Percentiles rank a stretch among this genome's conserved stretches.
phyloP scores from a whole-genome alignment of 441 rosid species.

The Monsonia emarginata region DNA sequence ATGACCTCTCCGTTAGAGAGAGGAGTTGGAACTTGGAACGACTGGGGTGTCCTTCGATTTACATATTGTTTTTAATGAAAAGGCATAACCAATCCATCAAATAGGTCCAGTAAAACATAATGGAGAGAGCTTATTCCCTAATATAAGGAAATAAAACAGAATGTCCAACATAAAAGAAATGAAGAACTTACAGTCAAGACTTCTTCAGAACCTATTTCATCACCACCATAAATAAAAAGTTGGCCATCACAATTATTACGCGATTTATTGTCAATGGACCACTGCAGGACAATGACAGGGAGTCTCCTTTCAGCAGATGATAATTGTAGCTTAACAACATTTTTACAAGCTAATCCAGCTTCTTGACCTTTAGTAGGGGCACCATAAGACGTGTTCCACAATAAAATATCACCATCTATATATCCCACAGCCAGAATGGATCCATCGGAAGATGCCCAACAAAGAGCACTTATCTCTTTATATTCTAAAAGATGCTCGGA shows the following conservation, averaged over 20 bases:
- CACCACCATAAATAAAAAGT: slow-evolving; percentile 61
- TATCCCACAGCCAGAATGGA: slow-evolving; percentile 62
- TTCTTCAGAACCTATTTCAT: slow-evolving; percentile 55
- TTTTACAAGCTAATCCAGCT: slow-evolving; percentile 28
- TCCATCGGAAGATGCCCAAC: slow-evolving; percentile 64
- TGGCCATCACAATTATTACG: slow-evolving; percentile 32
- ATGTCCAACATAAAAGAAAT: slow-evolving; percentile 12
- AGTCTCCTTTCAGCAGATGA: slow-evolving; percentile 54
- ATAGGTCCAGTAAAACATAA: neutral
- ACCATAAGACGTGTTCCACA: slow-evolving; percentile 35
- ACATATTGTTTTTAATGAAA: neutral
- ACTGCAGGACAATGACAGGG: slow-evolving; percentile 52
- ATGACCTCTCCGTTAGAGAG: too few species aligned
- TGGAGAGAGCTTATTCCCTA: slow-evolving; percentile 13
- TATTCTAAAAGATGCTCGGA: slow-evolving; percentile 33
- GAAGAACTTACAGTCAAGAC: slow-evolving; percentile 42
- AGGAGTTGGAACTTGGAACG: too few species aligned
- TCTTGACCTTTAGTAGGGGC: slow-evolving; percentile 28
- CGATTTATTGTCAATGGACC: slow-evolving; percentile 32
- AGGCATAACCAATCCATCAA: neutral
- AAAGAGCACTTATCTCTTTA: slow-evolving; percentile 57
- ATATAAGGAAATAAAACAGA: slow-evolving; percentile 8
- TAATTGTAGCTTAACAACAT: slow-evolving; percentile 46
- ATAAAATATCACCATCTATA: slow-evolving; percentile 55
- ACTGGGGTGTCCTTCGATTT: too few species aligned